phyloP scores from a whole-genome alignment of 2,329 filamentous ascomycete genomes.

The Ceratocystis albifundus region DNA sequence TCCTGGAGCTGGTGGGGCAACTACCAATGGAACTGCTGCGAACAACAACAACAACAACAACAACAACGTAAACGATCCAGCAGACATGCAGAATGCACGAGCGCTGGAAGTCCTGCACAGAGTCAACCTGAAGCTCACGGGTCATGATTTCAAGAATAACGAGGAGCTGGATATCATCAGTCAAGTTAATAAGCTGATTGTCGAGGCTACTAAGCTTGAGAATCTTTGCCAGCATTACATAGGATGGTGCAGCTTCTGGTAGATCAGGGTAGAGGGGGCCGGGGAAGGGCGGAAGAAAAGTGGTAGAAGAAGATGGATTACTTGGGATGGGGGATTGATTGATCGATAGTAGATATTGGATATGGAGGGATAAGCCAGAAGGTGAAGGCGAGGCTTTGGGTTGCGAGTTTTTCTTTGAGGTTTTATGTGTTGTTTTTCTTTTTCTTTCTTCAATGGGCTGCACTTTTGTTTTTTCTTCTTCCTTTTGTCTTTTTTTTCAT shows the following conservation, averaged over 20 bases:
- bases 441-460: constrained; percentile 4
- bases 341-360: background rate
- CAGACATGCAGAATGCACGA: constrained; percentile 83
- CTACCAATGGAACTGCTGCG: background rate
- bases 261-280: background rate
- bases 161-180: constrained; percentile 75
- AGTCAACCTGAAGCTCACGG: constrained; percentile 91
- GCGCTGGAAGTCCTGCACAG: constrained; percentile 83
- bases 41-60: constrained; percentile 26
- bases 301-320: background rate
- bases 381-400: background rate
- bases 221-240: constrained; percentile 98
- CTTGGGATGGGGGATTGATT: background rate
- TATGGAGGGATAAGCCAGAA: background rate
- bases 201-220: constrained; percentile 91
- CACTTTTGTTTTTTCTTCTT: constrained; percentile 1
- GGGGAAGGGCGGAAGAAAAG: constrained; percentile 24
- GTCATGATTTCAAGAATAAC: constrained; percentile 75
- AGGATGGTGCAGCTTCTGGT: constrained; percentile 99
- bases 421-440: constrained; percentile 1
- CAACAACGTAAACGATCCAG: constrained; percentile 33
- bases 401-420: background rate
- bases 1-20: background rate
- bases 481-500: background rate
- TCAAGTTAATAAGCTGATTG: constrained; percentile 90